Evolutionary conservation across 768 basidiomycete genomes (phyloP), one percentile per base, ranked within the genome.

Genomic region (Agrocybe praecox): DNA sequence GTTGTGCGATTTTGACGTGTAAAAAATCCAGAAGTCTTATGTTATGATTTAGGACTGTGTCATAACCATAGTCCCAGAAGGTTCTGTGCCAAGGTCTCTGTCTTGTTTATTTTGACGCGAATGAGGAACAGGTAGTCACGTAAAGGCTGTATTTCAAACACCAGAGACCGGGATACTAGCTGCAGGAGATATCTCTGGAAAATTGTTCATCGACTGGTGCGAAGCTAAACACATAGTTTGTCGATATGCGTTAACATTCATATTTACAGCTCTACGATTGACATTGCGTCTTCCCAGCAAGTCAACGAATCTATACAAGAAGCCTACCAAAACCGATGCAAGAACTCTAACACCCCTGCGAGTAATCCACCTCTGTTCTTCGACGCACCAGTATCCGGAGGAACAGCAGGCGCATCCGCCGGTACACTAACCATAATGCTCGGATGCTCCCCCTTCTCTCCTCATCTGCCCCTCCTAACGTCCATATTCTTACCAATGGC

Each of bases 331-430:
- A 5, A 11, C 1, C 19, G 40, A 57, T 40, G 48, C 46, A 1
- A 21, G 24, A 1, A 29, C 54, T 34, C 59, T 67, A 21, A 60
- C 66, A 15, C 58, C 53, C 34, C 46, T n/a, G 29, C 29, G 19
- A 18, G 22, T 18, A 61, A 55, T 21, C 56, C 62, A 40, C 67
- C 67, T 5, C 58, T 47, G 22, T 79, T 79, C 58, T 73, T 69
- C 53, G 76, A 79, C 53, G 76, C 76, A 0, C 78, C 78, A 2
- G 75, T 78, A 8, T 77, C 77, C 0, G 76, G 77, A 0, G 76
- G 76, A 2, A 78, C 76, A 7, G 66, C 72, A 1, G 76, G 76
- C 12, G 77, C 78, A 21, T 60, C 66, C 34, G 71, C 69, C 26
- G 76, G 69, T 10, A 72, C 65, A 2, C 69, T 80, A 18, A 76